These are phyloP conservation scores for Nakazawaea ambrosiae DNA, from an alignment of 805 yeast species.

Conservation along the genomic window DNA sequence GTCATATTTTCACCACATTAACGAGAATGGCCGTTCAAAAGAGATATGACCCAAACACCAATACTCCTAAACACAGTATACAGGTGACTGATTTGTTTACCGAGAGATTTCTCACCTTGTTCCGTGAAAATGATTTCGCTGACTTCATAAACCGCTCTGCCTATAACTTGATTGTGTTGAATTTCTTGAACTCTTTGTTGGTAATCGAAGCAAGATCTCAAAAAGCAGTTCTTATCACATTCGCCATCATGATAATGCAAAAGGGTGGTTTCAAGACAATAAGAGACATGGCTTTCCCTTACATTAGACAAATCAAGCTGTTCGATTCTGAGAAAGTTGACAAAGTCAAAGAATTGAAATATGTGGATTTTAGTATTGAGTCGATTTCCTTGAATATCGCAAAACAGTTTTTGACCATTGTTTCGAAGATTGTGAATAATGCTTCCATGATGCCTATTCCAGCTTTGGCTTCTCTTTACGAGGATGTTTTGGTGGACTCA, in stretches of 20 bases:
- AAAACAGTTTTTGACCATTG: constrained; percentile 34
- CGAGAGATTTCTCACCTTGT: constrained; percentile 13
- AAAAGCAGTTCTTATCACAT: constrained; percentile 7
- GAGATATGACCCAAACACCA: constrained; percentile 33
- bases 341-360: constrained; percentile 28
- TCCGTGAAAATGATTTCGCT: constrained; percentile 17
- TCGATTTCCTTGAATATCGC: constrained; percentile 32
- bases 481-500: constrained; percentile 21
- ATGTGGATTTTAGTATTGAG: constrained; percentile 28
- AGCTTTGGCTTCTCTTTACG: constrained; percentile 30
- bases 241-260: constrained; percentile 12
- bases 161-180: constrained; percentile 18
- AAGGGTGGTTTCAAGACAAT: constrained; percentile 12
- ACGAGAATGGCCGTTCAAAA: constrained; percentile 26
- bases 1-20: constrained; percentile 23
- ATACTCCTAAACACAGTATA: constrained; percentile 21
- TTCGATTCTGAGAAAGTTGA: constrained; percentile 20
- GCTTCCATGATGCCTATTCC: constrained; percentile 26
- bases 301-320: constrained; percentile 17
- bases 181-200: constrained; percentile 31
- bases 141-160: constrained; percentile 16
- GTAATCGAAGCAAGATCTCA: constrained; percentile 12
- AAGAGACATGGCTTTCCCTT: constrained; percentile 13
- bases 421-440: constrained; percentile 36
- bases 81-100: constrained; percentile 20